Base-by-base conservation (phyloP, 2,329 filamentous ascomycete species). In the Aureobasidium uvarum region DNA sequence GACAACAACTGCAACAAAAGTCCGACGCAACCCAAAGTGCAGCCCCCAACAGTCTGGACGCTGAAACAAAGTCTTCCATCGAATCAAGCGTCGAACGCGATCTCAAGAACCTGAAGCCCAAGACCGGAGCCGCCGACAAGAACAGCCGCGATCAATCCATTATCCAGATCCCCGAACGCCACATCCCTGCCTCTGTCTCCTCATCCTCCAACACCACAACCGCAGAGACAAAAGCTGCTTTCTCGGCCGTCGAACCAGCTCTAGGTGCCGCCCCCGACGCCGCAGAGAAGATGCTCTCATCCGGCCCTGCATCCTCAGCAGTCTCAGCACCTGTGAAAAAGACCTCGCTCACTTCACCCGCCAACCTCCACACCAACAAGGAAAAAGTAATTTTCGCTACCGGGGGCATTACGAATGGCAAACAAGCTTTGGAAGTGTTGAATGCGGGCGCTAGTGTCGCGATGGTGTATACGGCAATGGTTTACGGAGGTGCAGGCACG, bases 301-400 rank as follows among this genome's bases (percentile, higher is more conserved):
- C 48, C 23, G 7, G 11, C 2, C n/a, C 59, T 62, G 25, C 48
- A 8, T 39, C 59, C 16, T 51, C 59, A 11, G 25, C 48, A 11
- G 23, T 28, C 3, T 62, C 59, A 18, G 7, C 46, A n/a, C 11
- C 36, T 2, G 11, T 46, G 2, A 20, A 31, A 2, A 36, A 31
- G 16, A 31, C 59, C 3, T 67, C 67, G 18, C 38, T 62, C 31
- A 63, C 62, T 3, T 54, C 59, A 8, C 64, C 67, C 14, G 56
- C 52, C n/a, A 20, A 28, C 11, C 66, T 68, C 33, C 50, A 55
- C 23, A 62, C 65, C 51, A 54, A 68, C 31, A 68, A 80, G 67
- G 83, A 83, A 55, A 96, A 96, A 78, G 88, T 92, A 62, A 89
- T 99, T 67, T 98, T 98, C 74, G 94, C 94, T 0, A 95, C 92